A percentile compares a stretch with the other conserved stretches of the same genome.
Evolutionary conservation across 495 filamentous ascomycete genomes (phyloP).

Genomic region (Durotheca rogersii): DNA sequence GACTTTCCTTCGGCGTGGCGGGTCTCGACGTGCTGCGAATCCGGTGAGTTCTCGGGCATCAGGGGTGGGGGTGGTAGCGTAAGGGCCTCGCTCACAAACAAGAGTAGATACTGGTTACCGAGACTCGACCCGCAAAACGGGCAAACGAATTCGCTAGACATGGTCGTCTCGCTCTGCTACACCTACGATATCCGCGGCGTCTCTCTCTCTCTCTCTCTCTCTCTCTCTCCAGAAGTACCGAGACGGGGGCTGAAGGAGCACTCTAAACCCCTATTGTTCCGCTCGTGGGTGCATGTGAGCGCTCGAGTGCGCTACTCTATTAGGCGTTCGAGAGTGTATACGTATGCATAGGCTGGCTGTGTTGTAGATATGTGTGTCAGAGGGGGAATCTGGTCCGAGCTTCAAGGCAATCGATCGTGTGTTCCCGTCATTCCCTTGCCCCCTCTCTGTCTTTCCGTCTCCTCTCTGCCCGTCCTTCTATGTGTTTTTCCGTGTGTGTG

Average conservation of each 20-base stretch:
- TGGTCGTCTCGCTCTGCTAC: conserved; percentile 14
- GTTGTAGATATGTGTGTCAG: neutral
- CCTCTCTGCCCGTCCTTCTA: neutral
- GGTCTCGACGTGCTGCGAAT: conserved; percentile 56
- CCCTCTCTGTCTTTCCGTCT: too few relatives aligned
- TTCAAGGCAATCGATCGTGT: neutral
- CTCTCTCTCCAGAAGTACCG: neutral
- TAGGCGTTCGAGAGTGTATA: too few relatives aligned
- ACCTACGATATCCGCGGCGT: too few relatives aligned
- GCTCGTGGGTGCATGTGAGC: neutral
- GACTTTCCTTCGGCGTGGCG: conserved; percentile 54
- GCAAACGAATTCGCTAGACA: conserved; percentile 34
- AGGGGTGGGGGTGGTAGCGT: neutral
- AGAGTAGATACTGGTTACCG: conserved; percentile 41
- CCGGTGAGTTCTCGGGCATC: neutral
- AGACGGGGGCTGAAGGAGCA: neutral
- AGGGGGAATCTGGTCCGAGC: neutral
- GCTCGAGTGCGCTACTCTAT: neutral
- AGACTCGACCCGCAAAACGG: conserved; percentile 50
- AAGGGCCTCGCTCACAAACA: conserved; percentile 36
- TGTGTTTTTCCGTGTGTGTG: too few relatives aligned
- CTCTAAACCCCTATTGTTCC: neutral
- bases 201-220: neutral
- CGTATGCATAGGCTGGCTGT: neutral
- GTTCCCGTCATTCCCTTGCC: neutral